Percentiles rank a stretch among this genome's conserved stretches.
These are phyloP conservation scores for Lablab purpureus DNA, from an alignment of 306 rosid genomes.

Conservation along the genomic window DNA sequence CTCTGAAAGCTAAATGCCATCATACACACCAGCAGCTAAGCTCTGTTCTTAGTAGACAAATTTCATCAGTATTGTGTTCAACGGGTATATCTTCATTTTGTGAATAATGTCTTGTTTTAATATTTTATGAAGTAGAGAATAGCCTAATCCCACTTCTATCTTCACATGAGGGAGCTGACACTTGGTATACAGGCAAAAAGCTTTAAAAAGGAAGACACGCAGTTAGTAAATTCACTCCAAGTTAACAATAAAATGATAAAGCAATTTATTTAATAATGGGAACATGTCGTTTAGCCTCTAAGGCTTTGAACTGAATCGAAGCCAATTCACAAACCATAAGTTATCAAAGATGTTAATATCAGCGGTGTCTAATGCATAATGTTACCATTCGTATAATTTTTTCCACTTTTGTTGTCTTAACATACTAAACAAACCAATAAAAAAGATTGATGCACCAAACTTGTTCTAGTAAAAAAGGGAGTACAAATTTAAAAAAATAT, in stretches of 20 bases:
- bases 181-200: background rate
- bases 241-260: background rate
- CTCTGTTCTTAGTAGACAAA: too few relatives aligned
- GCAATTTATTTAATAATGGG: background rate
- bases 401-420: background rate
- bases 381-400: background rate
- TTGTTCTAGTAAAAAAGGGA: background rate
- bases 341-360: constrained; percentile 16
- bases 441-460: background rate
- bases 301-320: constrained; percentile 24
- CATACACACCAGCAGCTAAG: too few relatives aligned
- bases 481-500: too few relatives aligned
- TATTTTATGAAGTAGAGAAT: too few relatives aligned
- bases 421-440: background rate
- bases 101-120: too few relatives aligned
- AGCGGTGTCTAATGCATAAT: background rate
- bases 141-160: too few relatives aligned
- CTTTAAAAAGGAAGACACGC: background rate
- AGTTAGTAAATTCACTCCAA: constrained; percentile 31
- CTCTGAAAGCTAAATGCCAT: too few relatives aligned
- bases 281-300: background rate
- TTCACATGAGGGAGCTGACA: too few relatives aligned
- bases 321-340: background rate
- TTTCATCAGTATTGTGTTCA: too few relatives aligned
- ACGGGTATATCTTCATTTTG: too few relatives aligned